Evolutionary conservation across 257 asterid genomes (phyloP), one percentile per base, ranked within the genome.

Genomic region (Pogostemon cablin): DNA sequence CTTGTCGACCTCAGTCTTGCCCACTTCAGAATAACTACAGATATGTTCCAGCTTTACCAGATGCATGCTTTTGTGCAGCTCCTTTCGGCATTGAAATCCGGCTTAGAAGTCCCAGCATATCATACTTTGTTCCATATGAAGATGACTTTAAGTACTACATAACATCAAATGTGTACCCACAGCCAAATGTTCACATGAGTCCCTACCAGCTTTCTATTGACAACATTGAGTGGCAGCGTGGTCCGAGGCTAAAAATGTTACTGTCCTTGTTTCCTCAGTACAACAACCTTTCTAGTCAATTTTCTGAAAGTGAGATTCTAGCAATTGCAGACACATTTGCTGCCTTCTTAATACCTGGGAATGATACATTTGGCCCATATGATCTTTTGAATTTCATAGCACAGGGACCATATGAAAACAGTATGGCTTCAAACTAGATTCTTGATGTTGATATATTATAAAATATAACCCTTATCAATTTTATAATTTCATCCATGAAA

Each of bases 51-150:
- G 50, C 83, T 68, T 55, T 85, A 67, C 84, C 76, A 0, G 55
- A 68, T 65, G 17, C 43, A 9, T 86, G 90, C 82, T 49, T 79
- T 41, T 86, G 88, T 70, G 86, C 85, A 0, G 85, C 85, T 20
- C 90, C 90, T 53, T 86, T 86, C 52, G 88, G 88, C 25, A 76
- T 86, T 40, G 88, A 78, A 35, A 8, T 86, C 3, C 72, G 81
- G 6, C 80, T 86, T 25, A 79, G 90, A 77, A 86, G 90, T 68
- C 88, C 88, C 5, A 83, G 88, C 74, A 75, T 86, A 48, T 81
- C 82, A 20, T 44, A 67, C 10, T 86, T 83, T 70, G 79, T 47
- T 8, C 85, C 85, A 15, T 76, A 79, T 48, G 65, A 25, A 10
- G 67, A 61, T 35, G 54, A 38, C 0, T 86, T 79, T 66, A 37